Conservation (phyloP, 352 stramenopile species). For the Phytopythium vexans region DNA sequence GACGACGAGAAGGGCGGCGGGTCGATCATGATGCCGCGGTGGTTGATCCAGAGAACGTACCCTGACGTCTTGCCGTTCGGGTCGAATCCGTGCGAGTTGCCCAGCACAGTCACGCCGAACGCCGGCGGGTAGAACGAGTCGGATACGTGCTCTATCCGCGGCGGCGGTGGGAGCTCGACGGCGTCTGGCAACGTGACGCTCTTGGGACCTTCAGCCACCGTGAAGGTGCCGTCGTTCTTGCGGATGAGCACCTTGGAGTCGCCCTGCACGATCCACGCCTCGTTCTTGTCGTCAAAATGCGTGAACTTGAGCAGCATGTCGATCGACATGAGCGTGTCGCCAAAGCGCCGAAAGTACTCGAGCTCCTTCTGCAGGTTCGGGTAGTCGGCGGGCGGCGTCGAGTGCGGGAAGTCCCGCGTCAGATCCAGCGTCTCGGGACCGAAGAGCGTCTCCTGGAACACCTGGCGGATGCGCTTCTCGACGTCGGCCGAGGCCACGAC, state of each 20-base stretch:
- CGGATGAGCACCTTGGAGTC: conserved; percentile 66
- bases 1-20: conserved; percentile 90
- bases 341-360: conserved; percentile 90
- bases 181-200: conserved; percentile 55
- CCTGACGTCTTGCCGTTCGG: conserved; percentile 91
- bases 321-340: conserved; percentile 84
- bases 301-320: conserved; percentile 89
- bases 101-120: conserved; percentile 95
- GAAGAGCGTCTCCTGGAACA: conserved; percentile 90
- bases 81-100: conserved; percentile 96
- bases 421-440: conserved; percentile 71
- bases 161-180: conserved; percentile 50
- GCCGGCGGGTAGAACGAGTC: conserved; percentile 91
- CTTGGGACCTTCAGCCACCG: conserved; percentile 46
- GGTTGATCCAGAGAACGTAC: conserved; percentile 97
- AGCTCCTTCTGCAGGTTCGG: conserved; percentile 83
- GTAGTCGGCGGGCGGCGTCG: conserved; percentile 46
- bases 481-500: conserved; percentile 78
- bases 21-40: conserved; percentile 96
- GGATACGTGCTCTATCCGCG: background rate
- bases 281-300: conserved; percentile 68
- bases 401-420: conserved; percentile 67
- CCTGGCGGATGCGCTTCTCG: conserved; percentile 75
- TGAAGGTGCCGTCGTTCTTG: conserved; percentile 65
- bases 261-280: conserved; percentile 52